Evolutionary conservation across 106 monocot genomes (phyloP).

Genomic region (Triglochin maritima): DNA sequence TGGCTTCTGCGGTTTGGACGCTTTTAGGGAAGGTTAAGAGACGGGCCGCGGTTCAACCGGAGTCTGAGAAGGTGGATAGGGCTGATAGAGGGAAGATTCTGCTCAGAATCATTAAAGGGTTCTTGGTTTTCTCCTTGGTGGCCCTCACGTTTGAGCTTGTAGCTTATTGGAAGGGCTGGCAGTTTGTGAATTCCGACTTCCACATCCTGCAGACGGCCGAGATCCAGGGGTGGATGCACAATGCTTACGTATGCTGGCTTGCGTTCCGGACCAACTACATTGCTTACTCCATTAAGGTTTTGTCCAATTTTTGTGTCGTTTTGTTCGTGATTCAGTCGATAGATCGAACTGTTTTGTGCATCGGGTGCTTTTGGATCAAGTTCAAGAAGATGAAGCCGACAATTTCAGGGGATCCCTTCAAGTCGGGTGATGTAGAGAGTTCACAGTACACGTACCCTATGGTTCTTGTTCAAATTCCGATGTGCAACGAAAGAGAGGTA

Average conservation of each 20-base stretch:
- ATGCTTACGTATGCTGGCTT: conserved; percentile 54
- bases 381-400: conserved; percentile 44
- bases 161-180: conserved; percentile 66
- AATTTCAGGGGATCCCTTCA: conserved; percentile 23
- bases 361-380: conserved; percentile 70
- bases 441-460: conserved; percentile 26
- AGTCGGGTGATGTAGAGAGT: conserved; percentile 15
- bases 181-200: conserved; percentile 32
- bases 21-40: conserved; percentile 33
- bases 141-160: conserved; percentile 37
- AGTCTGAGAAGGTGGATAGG: conserved; percentile 18
- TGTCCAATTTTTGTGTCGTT: conserved; percentile 46
- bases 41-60: conserved; percentile 10
- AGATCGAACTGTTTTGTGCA: conserved; percentile 39
- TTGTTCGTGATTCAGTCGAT: conserved; percentile 55
- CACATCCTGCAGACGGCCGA: conserved; percentile 24
- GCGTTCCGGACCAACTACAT: conserved; percentile 39
- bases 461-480: conserved; percentile 70
- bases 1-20: conserved; percentile 33
- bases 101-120: conserved; percentile 35
- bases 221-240: conserved; percentile 45
- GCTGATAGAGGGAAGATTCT: conserved; percentile 26
- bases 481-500: conserved; percentile 43
- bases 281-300: conserved; percentile 30
- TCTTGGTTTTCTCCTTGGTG: conserved; percentile 28